phyloP scores from a whole-genome alignment of 1,284 basidiomycete genomes.

The Ustilago trichophora region DNA sequence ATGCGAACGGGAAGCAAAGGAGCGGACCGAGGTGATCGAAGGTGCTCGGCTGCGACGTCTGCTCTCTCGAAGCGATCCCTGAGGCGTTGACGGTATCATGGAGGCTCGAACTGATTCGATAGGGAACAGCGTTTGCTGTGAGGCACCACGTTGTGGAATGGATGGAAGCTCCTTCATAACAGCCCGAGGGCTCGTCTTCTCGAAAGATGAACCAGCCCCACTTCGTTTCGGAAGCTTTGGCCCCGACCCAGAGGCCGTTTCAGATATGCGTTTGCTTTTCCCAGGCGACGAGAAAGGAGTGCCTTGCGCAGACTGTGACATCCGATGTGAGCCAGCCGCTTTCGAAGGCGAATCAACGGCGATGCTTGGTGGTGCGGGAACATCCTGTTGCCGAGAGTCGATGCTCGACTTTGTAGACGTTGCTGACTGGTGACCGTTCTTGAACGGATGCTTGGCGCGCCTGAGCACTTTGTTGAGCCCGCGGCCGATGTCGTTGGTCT shows the following conservation, averaged over 20 bases:
- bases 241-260: background rate
- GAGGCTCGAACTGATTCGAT: conserved; percentile 1
- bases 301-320: background rate
- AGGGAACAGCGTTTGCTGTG: conserved; percentile 10
- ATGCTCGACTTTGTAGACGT: background rate
- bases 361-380: background rate
- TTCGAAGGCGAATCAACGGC: background rate
- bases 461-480: conserved; percentile 29
- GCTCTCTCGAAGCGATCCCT: conserved; percentile 26
- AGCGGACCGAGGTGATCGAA: conserved; percentile 54
- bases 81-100: conserved; percentile 10
- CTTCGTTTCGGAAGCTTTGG: conserved; percentile 12
- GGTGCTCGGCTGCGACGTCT: conserved; percentile 40
- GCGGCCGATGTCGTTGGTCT: conserved; percentile 14
- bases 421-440: background rate
- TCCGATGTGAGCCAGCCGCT: background rate
- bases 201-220: background rate
- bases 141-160: conserved; percentile 32
- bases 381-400: background rate
- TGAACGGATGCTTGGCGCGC: conserved; percentile 27
- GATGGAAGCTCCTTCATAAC: conserved; percentile 25
- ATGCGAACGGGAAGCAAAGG: conserved; percentile 50
- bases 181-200: conserved; percentile 3
- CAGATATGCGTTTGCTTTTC: conserved; percentile 13
- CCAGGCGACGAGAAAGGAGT: conserved; percentile 6